Percentiles rank a stretch among this genome's conserved stretches.
phyloP scores from a whole-genome alignment of 2,329 filamentous ascomycete species.

The Verticillium klebahnii region DNA sequence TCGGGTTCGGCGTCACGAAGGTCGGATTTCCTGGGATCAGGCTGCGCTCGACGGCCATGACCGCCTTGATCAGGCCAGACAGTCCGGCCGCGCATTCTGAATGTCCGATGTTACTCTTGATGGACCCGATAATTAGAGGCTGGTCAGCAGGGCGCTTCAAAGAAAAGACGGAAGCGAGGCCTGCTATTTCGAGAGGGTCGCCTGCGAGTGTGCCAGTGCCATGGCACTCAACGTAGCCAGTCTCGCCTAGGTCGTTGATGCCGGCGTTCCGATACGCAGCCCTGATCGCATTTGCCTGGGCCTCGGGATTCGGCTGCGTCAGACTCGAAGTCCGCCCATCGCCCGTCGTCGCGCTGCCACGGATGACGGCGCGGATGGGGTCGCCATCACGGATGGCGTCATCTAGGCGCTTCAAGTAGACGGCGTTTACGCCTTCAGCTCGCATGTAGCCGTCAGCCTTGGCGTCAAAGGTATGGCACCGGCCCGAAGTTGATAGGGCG shows the following conservation, averaged over 20 bases:
- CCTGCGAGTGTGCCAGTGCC: slow-evolving; percentile 34
- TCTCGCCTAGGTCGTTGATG: slow-evolving; percentile 14
- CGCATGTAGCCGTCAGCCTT: slow-evolving; percentile 39
- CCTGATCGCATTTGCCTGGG: slow-evolving; percentile 24
- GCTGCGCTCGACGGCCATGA: slow-evolving; percentile 19
- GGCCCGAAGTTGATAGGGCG: background rate
- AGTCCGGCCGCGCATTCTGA: slow-evolving; percentile 22
- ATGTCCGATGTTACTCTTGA: slow-evolving; percentile 28
- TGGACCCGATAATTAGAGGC: slow-evolving; percentile 22
- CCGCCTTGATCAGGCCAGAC: slow-evolving; percentile 22
- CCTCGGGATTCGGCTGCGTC: slow-evolving; percentile 21
- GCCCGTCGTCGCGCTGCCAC: slow-evolving; percentile 22
- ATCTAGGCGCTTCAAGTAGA: slow-evolving; percentile 37
- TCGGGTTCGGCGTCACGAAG: slow-evolving; percentile 28
- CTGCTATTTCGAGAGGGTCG: slow-evolving; percentile 27
- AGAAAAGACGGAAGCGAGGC: slow-evolving; percentile 21
- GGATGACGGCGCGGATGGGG: slow-evolving; percentile 26
- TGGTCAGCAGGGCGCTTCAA: slow-evolving; percentile 4
- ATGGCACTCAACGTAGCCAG: slow-evolving; percentile 31
- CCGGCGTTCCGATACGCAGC: slow-evolving; percentile 21
- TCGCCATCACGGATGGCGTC: slow-evolving; percentile 38
- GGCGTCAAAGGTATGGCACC: slow-evolving; percentile 13
- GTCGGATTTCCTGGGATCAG: slow-evolving; percentile 19
- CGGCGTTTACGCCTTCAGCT: slow-evolving; percentile 35
- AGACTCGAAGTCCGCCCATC: slow-evolving; percentile 29